Base-by-base conservation (phyloP, 352 stramenopile species). In the Halophytophthora batemanensis region DNA sequence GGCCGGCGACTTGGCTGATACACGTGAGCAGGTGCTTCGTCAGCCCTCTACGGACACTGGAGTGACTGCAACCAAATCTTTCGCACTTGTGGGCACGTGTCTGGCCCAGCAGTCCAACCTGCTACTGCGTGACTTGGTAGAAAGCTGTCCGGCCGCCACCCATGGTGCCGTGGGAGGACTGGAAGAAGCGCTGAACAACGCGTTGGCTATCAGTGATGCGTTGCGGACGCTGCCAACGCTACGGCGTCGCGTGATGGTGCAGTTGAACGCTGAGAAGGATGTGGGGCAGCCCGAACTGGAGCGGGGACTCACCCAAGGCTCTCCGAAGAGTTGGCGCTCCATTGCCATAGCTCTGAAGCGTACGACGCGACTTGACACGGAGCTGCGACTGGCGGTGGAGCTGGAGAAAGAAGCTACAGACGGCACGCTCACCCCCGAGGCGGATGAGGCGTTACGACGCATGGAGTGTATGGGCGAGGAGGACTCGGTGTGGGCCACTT, bases 41-140 rank as follows among this genome's bases (percentile, higher is more conserved):
- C 46, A 18, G 37, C n/a, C 28, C 19, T 53, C 19, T 7, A 28
- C n/a, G n/a, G 7, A 7, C 7, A 15, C 29, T n/a, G n/a, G n/a
- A n/a, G n/a, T n/a, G 34, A 35, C 47, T n/a, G n/a, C n/a, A 14
- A 15, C 13, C 22, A 67, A 64, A 18, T 17, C 47, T n/a, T 45
- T 71, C 15, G 43, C 49, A 22, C 51, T 74, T 1, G 58, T 66
- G 46, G 66, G 66, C 1, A 54, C 43, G 14, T 75, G 66, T 28
- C 64, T 75, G 66, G 47, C 45, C 1, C 66, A 75, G 38, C 66
- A 75, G 38, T 66, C 66, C 33, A 47, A 31, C 6, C 41, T 75
- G 31, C 28, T 75, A 10, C 19, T 75, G 19, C 45, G 47, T 15
- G 62, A 67, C 22, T 31, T 71, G 10, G 35, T 67, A 6, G 10